Conservation (phyloP, 371 early-diverging fungal species). For the Zychaea mexicana region DNA sequence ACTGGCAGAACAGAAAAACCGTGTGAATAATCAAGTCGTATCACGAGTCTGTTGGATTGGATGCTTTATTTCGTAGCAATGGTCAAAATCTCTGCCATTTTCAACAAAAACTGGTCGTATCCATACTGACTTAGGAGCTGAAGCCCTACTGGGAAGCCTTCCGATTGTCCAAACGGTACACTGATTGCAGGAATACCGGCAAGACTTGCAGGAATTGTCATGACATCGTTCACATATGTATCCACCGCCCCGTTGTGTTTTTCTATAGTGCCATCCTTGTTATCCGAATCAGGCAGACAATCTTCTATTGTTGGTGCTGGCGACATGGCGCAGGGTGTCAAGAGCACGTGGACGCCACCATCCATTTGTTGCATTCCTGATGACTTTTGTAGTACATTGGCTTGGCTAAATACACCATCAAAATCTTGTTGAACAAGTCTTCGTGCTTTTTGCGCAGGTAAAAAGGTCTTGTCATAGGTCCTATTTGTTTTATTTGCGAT, state of each 20-base stretch:
- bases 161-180: constrained; percentile 56
- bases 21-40: too few species aligned
- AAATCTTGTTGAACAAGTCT: constrained; percentile 82
- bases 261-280: constrained; percentile 6
- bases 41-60: too few species aligned
- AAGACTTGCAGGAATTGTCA: constrained; percentile 89
- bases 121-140: constrained; percentile 87
- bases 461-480: constrained; percentile 69
- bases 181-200: constrained; percentile 80
- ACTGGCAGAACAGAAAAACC: too few species aligned
- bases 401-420: constrained; percentile 64
- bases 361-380: background rate
- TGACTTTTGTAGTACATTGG: constrained; percentile 29
- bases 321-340: constrained; percentile 74
- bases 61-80: background rate
- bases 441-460: constrained; percentile 82
- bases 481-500: constrained; percentile 4
- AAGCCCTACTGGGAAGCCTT: constrained; percentile 73
- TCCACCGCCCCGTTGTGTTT: constrained; percentile 23
- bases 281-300: constrained; percentile 25
- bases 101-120: constrained; percentile 67
- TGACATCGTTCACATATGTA: constrained; percentile 83
- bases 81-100: constrained; percentile 21
- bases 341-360: constrained; percentile 62
- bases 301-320: constrained; percentile 60